Evolutionary conservation across 2,329 filamentous ascomycete species (phyloP).

Genomic region (Cladophialophora chaetospira): DNA sequence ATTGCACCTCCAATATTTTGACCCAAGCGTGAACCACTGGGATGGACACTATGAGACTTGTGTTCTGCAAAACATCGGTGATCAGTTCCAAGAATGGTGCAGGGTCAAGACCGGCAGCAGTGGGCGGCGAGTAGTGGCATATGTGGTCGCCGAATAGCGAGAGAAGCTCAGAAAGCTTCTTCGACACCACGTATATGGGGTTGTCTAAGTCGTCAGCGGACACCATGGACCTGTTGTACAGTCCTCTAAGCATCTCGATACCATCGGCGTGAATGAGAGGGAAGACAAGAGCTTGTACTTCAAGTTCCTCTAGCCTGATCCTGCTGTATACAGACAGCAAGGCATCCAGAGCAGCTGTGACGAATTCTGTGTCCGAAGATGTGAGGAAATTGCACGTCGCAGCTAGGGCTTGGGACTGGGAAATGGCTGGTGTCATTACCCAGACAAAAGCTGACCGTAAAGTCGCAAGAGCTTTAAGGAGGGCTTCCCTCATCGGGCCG

Average conservation of each 20-base stretch:
- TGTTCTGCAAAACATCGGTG: slow-evolving; percentile 75
- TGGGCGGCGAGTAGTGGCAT: slow-evolving; percentile 70
- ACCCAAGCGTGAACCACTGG: slow-evolving; percentile 90
- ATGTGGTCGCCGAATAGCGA: slow-evolving; percentile 83
- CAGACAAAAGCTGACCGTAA: slow-evolving; percentile 80
- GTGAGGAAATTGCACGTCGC: slow-evolving; percentile 72
- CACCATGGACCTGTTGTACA: slow-evolving; percentile 79
- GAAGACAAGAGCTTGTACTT: slow-evolving; percentile 75
- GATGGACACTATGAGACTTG: slow-evolving; percentile 90
- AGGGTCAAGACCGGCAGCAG: slow-evolving; percentile 68
- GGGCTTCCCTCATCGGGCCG: slow-evolving; percentile 61
- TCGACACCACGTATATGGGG: slow-evolving; percentile 86
- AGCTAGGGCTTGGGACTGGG: slow-evolving; percentile 68
- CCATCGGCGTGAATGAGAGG: slow-evolving; percentile 76
- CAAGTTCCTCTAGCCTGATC: slow-evolving; percentile 71
- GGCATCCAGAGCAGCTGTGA: slow-evolving; percentile 78
- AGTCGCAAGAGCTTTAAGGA: slow-evolving; percentile 74
- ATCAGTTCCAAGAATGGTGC: slow-evolving; percentile 77
- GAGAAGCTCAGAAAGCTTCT: slow-evolving; percentile 91
- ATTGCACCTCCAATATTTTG: slow-evolving; percentile 71
- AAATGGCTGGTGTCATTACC: slow-evolving; percentile 81
- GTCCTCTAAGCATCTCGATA: slow-evolving; percentile 68
- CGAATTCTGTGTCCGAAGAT: slow-evolving; percentile 68
- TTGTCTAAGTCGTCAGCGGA: slow-evolving; percentile 84
- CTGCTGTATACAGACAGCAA: slow-evolving; percentile 81